Conservation (phyloP, 495 filamentous ascomycete genomes). For the Penicillium cataractarum region DNA sequence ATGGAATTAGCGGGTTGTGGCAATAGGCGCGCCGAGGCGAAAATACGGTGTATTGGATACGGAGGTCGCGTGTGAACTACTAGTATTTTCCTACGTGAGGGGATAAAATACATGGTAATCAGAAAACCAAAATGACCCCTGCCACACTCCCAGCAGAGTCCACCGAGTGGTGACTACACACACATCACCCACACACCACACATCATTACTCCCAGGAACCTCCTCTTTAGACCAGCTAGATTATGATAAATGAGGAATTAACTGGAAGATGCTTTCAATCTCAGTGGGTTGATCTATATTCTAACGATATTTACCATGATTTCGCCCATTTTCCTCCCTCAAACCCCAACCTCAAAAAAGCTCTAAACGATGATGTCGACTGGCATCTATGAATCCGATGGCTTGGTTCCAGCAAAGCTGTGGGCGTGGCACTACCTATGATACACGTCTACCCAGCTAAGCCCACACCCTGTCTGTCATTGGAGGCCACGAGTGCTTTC, state of each 20-base stretch:
- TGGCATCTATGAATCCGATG: slow-evolving; percentile 19
- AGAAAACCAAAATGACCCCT: slow-evolving; percentile 4
- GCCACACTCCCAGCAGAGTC: neutral
- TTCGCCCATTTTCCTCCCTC: neutral
- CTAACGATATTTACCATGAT: neutral
- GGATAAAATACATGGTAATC: neutral
- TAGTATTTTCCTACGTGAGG: neutral
- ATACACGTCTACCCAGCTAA: neutral
- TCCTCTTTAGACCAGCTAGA: neutral
- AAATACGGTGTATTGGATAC: slow-evolving; percentile 21
- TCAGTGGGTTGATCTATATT: neutral
- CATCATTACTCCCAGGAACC: neutral
- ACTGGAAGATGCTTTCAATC: neutral
- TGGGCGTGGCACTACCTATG: slow-evolving; percentile 1
- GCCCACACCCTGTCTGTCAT: slow-evolving; percentile 15
- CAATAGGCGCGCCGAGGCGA: slow-evolving; percentile 19
- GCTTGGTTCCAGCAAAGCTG: slow-evolving; percentile 8
- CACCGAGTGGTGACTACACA: neutral
- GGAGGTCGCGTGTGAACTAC: slow-evolving; percentile 16
- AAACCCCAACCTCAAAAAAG: neutral
- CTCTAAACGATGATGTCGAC: slow-evolving; percentile 5
- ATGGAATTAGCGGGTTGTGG: slow-evolving; percentile 35
- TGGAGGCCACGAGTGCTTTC: slow-evolving; percentile 20
- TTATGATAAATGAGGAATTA: neutral
- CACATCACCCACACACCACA: neutral